These are phyloP conservation scores for Puya raimondii DNA, from an alignment of 176 grass and related monocot species.

Conservation along the genomic window DNA sequence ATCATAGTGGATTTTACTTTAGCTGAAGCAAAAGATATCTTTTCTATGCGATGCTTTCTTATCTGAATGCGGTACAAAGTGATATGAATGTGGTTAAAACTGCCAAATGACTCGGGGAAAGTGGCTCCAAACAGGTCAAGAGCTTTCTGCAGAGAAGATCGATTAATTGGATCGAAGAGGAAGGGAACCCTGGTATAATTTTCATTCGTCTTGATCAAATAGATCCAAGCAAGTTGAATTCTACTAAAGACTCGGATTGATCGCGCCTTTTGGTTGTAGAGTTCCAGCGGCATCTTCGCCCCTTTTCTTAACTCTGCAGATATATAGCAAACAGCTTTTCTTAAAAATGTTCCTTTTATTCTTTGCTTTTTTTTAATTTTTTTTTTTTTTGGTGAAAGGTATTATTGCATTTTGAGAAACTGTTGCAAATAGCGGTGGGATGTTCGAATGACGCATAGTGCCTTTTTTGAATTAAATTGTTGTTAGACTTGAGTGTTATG, in stretches of 20 bases:
- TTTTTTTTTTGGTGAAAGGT: too few relatives aligned
- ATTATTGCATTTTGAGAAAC: too few relatives aligned
- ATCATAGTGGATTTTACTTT: neutral
- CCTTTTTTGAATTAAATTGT: too few relatives aligned
- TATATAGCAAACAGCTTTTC: neutral
- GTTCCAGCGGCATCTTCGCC: neutral
- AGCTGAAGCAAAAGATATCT: too few relatives aligned
- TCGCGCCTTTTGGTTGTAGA: neutral
- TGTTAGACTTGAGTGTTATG: too few relatives aligned
- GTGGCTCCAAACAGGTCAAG: slow-evolving; percentile 37
- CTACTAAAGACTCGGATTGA: slow-evolving; percentile 11
- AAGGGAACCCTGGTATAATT: slow-evolving; percentile 33
- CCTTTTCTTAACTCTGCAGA: neutral
- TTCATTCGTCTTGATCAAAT: slow-evolving; percentile 60
- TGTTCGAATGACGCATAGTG: too few relatives aligned
- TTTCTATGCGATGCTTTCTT: neutral
- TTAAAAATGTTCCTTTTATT: neutral
- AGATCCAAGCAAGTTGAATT: slow-evolving; percentile 29
- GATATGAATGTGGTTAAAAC: neutral
- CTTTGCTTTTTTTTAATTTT: too few relatives aligned
- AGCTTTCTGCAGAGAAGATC: slow-evolving; percentile 69
- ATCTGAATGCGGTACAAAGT: neutral
- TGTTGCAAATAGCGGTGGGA: too few relatives aligned
- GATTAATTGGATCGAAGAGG: slow-evolving; percentile 56
- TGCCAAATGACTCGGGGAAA: neutral